Percentiles rank a stretch among this genome's conserved stretches.
These are phyloP conservation scores for Pestalotiopsis fici DNA, from an alignment of 2,329 filamentous ascomycete genomes.

Conservation along the genomic window DNA sequence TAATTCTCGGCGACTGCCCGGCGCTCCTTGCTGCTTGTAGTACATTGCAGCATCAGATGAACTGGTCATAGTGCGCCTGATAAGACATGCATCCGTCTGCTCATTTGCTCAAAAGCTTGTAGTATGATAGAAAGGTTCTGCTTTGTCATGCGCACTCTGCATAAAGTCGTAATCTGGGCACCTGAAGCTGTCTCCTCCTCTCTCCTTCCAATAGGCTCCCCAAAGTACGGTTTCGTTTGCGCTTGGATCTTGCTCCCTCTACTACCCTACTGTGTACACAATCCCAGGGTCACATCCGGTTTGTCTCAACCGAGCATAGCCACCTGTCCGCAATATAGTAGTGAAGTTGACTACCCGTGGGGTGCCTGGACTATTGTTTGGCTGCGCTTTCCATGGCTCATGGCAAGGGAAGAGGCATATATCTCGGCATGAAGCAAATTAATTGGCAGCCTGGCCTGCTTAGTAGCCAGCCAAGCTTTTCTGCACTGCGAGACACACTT, in stretches of 20 bases:
- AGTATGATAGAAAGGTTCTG: background rate
- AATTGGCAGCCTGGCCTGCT: background rate
- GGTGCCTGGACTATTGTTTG: background rate
- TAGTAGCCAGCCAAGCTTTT: background rate
- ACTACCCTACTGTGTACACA: background rate
- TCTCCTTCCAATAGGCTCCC: background rate
- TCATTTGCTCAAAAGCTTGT: background rate
- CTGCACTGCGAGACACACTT: background rate
- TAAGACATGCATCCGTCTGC: background rate
- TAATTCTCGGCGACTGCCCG: background rate
- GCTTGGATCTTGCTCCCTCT: background rate
- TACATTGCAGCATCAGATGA: background rate
- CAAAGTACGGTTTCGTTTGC: background rate
- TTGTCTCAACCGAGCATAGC: background rate
- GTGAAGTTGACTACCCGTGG: background rate
- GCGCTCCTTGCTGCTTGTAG: background rate
- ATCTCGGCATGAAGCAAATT: background rate
- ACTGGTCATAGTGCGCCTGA: background rate
- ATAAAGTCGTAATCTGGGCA: background rate
- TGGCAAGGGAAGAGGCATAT: background rate
- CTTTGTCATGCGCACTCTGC: background rate
- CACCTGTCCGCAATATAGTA: background rate
- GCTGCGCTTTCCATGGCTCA: background rate
- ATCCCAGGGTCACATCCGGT: background rate
- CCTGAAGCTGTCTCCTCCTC: background rate